Base-by-base conservation (phyloP, 2,329 filamentous ascomycete species). In the Fusarium falciforme region DNA sequence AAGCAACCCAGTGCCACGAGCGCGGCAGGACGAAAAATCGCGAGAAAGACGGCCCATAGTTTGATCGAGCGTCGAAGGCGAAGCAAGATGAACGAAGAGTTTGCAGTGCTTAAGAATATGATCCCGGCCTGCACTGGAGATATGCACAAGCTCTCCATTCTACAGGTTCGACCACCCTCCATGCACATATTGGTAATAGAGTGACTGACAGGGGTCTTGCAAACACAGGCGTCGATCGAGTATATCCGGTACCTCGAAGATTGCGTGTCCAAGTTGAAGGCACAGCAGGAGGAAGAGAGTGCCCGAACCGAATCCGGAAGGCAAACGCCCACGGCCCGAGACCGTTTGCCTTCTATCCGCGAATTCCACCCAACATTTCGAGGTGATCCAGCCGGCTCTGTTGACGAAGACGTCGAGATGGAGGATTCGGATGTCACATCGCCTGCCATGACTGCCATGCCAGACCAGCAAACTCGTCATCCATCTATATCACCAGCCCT, bases 41-140 rank as follows among this genome's bases (percentile, higher is more conserved):
- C 96, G 7, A 90, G 96, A 75, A 98, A 98, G 85, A 98, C 96
- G 2, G 96, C 96, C 12, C 96, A 99, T 80, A 98, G 95, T 79
- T 84, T 98, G 75, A 99, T 98, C 77, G 96, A 99, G 85, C 88
- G 96, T 54, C 87, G 96, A 67, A 87, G 96, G 77, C 88, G 96
- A 71, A 97, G 94, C 14, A 99, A 98, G 86, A 99, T 98, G 96
- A 98, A 99, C 77, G 96, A 98, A 82, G 96, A 98, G 84, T 98
- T 98, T 84, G 93, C 91, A 2, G 93, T 97, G 17, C 85, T 98
- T 74, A 98, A 98, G 84, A 90, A 93, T 78, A 95, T 99, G 93
- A 97, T 98, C 66, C 96, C 96, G 1, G 96, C 96, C 3, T 98
- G 96, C 82, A 91, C 90, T n/a, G 95, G 95, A 8, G 96, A 98